Conservation (phyloP, 2,329 filamentous ascomycete species). For the Exophiala phaeomuriformis region DNA sequence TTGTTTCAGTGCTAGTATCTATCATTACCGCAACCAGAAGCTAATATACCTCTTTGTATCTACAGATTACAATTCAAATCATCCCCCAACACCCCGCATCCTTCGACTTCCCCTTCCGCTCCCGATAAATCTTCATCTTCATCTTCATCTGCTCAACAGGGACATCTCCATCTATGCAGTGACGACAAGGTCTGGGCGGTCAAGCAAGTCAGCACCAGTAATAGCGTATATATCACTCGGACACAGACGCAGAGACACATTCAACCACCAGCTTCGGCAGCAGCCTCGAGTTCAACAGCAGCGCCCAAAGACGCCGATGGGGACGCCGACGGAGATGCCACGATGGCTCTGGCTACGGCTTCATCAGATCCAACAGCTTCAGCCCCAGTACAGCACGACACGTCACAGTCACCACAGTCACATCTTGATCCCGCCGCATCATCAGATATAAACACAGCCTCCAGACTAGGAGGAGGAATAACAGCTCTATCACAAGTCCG, state of each 20-base stretch:
- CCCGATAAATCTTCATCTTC: not conserved
- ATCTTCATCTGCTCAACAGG: conserved; percentile 4
- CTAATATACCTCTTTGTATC: too few relatives aligned
- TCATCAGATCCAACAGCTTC: too few relatives aligned
- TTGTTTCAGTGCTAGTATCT: too few relatives aligned
- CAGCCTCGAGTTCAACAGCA: not conserved
- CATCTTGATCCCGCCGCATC: not conserved
- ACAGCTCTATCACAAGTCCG: conserved; percentile 40
- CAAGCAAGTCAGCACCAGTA: conserved; percentile 59
- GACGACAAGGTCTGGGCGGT: conserved; percentile 51
- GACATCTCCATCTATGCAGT: conserved; percentile 49
- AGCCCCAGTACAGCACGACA: too few relatives aligned
- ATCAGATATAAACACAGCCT: not conserved
- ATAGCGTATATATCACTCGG: conserved; percentile 50
- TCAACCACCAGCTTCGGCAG: not conserved
- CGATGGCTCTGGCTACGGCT: not conserved
- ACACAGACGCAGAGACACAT: not conserved
- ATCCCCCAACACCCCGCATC: conserved; percentile 5
- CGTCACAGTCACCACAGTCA: too few relatives aligned
- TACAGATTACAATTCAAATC: conserved; percentile 36
- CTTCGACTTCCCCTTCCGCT: not conserved
- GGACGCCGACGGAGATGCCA: not conserved
- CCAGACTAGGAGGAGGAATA: too few relatives aligned
- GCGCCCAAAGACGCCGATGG: not conserved
- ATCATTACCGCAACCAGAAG: too few relatives aligned